Evolutionary conservation across 345 rosid species (phyloP).

Genomic region (Euphorbia pulcherrima): DNA sequence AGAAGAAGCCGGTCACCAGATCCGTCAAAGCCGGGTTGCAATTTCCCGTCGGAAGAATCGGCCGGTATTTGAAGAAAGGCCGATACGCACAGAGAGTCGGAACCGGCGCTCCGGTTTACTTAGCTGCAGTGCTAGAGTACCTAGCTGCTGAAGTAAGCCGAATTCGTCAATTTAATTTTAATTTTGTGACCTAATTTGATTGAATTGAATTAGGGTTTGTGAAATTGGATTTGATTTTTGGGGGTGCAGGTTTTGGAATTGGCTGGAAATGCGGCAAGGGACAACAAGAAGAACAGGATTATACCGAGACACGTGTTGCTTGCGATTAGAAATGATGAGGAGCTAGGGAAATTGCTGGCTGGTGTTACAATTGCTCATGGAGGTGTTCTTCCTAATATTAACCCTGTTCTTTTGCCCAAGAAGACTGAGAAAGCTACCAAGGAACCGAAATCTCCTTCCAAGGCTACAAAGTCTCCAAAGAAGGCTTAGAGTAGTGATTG

Average conservation of each 20-base stretch:
- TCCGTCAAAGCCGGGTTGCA: conserved; percentile 41
- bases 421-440: conserved; percentile 31
- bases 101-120: conserved; percentile 38
- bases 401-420: conserved; percentile 40
- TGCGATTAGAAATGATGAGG: conserved; percentile 43
- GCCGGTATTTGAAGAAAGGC: conserved; percentile 41
- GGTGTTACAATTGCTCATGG: conserved; percentile 46
- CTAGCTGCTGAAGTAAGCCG: conserved; percentile 37
- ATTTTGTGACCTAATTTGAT: neutral
- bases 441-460: conserved; percentile 37
- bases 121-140: conserved; percentile 44
- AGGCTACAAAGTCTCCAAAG: conserved; percentile 38
- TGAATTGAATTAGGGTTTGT: neutral
- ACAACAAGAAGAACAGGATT: conserved; percentile 42
- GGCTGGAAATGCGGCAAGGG: conserved; percentile 44
- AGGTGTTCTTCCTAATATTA: conserved; percentile 40
- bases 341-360: conserved; percentile 38
- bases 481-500: conserved; percentile 31
- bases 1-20: conserved; percentile 37
- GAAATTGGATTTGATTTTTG: neutral
- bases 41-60: conserved; percentile 40
- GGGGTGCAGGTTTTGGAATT: conserved; percentile 43
- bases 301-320: conserved; percentile 39
- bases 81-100: conserved; percentile 40
- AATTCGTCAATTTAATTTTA: neutral